A percentile compares a stretch with the other conserved stretches of the same genome.
Conservation (phyloP, 2,329 filamentous ascomycete species). For the Scedosporium dehoogii region DNA sequence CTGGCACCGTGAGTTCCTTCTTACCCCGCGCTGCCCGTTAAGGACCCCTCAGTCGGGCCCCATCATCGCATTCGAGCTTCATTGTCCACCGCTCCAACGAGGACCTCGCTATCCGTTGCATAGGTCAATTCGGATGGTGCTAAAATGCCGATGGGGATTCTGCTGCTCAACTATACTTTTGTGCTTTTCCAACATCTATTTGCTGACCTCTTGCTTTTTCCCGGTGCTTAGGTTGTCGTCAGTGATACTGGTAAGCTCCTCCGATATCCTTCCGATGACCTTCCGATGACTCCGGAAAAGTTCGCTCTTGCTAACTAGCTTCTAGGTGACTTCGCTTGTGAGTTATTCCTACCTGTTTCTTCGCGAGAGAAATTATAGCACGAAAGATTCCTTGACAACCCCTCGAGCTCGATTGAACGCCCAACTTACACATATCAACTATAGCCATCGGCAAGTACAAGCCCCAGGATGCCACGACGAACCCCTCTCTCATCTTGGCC, state of each 20-base stretch:
- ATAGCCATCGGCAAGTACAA: constrained; percentile 98
- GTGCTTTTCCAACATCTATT: not conserved
- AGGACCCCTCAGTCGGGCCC: constrained; percentile 4
- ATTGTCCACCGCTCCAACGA: not conserved
- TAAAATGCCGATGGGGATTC: too few relatives aligned
- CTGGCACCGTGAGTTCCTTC: constrained; percentile 72
- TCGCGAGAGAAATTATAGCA: not conserved
- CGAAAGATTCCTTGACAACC: not conserved
- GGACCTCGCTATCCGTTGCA: not conserved
- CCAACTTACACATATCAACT: constrained; percentile 16
- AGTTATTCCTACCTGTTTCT: constrained; percentile 21
- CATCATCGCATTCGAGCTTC: constrained; percentile 3
- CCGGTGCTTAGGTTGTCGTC: constrained; percentile 64
- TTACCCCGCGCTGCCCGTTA: constrained; percentile 6
- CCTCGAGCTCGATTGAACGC: constrained; percentile 6
- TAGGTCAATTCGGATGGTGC: too few relatives aligned
- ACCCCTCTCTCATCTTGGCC: constrained; percentile 96
- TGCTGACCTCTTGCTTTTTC: constrained; percentile 1
- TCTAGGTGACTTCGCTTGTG: constrained; percentile 67
- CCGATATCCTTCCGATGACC: constrained; percentile 5
- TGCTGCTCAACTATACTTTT: not conserved
- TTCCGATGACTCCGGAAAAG: constrained; percentile 6
- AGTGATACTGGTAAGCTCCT: constrained; percentile 77
- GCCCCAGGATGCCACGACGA: constrained; percentile 99
- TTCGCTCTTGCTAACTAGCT: constrained; percentile 20